Conservation (phyloP, 768 basidiomycete genomes). For the Suillus americanus region DNA sequence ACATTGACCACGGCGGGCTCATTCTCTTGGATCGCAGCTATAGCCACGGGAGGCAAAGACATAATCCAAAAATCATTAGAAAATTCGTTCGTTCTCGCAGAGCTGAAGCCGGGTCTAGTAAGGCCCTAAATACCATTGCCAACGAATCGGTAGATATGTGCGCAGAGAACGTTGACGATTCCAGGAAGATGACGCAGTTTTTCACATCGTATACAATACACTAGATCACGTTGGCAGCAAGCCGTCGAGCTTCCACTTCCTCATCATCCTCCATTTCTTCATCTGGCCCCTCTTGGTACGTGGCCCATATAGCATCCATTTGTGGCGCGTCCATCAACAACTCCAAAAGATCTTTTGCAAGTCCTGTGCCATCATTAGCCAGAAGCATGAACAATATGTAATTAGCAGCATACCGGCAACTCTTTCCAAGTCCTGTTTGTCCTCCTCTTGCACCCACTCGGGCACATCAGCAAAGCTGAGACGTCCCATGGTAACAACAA, state of each 20-base stretch:
- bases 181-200: not conserved
- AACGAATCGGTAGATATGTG: not conserved
- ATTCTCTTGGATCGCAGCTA: not conserved
- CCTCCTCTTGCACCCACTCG: conserved; percentile 49
- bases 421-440: conserved; percentile 41
- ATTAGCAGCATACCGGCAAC: conserved; percentile 44
- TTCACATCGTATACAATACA: not conserved
- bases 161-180: not conserved
- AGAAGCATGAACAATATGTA: not conserved
- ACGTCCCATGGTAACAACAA: conserved; percentile 75
- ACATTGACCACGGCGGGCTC: not conserved
- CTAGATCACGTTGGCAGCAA: conserved; percentile 10
- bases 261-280: conserved; percentile 53
- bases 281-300: conserved; percentile 51
- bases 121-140: not conserved
- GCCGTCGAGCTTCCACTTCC: conserved; percentile 41
- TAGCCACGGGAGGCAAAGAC: no score
- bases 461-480: conserved; percentile 70
- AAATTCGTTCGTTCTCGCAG: no score
- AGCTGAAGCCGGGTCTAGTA: not conserved
- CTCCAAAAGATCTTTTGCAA: conserved; percentile 61
- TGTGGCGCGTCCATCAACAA: conserved; percentile 73
- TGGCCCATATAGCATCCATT: conserved; percentile 61
- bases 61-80: no score
- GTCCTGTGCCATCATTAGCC: conserved; percentile 37